Base-by-base conservation (phyloP, 495 filamentous ascomycete genomes). In the Bombardia bombarda region DNA sequence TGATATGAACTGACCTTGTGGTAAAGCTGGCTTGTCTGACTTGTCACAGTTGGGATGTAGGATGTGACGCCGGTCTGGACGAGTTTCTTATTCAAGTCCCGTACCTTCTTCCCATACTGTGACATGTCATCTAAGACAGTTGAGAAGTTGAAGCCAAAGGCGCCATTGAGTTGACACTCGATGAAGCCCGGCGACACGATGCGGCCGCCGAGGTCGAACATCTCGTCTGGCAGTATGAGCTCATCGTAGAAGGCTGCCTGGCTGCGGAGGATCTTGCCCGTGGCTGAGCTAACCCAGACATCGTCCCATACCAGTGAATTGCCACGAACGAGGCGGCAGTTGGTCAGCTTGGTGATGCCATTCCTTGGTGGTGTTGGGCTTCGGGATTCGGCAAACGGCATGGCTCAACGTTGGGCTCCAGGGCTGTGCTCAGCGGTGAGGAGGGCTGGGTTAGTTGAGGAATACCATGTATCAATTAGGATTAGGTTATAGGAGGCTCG, bases 71-170 rank as follows among this genome's bases (percentile, higher is more conserved):
- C 87, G 1, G 84, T 89, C 39, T 75, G 58, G 14, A 85, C 73
- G 33, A 94, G 65, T 22, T 73, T 70, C 34, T 67, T 75, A 56
- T 90, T 89, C 30, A 90, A 70, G 31, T 73, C 65, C 44, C 71
- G 68, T 26, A 92, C 59, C 14, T 75, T 77, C 53, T 83, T 78
- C 35, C 74, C 70, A 57, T 90, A 93, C 35, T 70, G 66, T 12
- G 75, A 69, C 30, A 75, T 69, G 32, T 80, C 72, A n/a, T 80
- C 74, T 5, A 83, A 77, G 2, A 86, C 66, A 1, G 72, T 67
- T 1, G 85, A 89, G 60, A 90, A 90, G 65, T 92, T 86, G 66
- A 90, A 87, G 34, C 87, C 87, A 46, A 84, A 84, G 5, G 82
- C 85, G 32, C 87, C 87, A 52, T 94, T 94, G 34, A 90, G 73